phyloP scores from a whole-genome alignment of 2,329 filamentous ascomycete species.

The Plenodomus biglobosus region DNA sequence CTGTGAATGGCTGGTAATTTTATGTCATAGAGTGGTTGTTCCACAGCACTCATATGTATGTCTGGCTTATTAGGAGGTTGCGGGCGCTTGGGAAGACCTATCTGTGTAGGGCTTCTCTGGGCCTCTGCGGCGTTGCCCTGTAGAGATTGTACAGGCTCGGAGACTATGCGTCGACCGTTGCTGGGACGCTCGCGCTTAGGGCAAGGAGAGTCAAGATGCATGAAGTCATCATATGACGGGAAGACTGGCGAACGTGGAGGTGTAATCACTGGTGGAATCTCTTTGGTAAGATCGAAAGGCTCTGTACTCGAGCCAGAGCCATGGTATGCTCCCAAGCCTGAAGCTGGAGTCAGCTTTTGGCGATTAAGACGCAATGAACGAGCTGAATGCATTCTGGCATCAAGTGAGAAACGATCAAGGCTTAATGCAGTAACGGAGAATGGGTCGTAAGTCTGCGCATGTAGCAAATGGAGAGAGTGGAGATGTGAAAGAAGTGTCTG shows the following conservation, averaged over 20 bases:
- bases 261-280: background rate
- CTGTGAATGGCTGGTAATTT: background rate
- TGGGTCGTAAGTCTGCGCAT: background rate
- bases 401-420: no score
- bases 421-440: background rate
- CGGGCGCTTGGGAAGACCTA: background rate
- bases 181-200: background rate
- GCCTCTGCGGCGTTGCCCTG: background rate
- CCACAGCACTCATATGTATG: background rate
- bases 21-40: background rate
- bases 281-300: background rate
- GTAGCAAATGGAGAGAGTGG: background rate
- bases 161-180: background rate
- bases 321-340: no score
- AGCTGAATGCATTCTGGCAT: no score
- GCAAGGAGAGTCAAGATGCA: background rate
- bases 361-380: no score
- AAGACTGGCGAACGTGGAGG: background rate
- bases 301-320: no score
- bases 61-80: background rate
- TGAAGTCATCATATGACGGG: background rate
- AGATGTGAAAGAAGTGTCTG: background rate
- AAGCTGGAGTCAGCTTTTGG: no score
- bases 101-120: background rate
- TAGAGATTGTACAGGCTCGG: background rate